Conservation (phyloP, 2,329 filamentous ascomycete genomes). For the Stagonosporopsis vannaccii region DNA sequence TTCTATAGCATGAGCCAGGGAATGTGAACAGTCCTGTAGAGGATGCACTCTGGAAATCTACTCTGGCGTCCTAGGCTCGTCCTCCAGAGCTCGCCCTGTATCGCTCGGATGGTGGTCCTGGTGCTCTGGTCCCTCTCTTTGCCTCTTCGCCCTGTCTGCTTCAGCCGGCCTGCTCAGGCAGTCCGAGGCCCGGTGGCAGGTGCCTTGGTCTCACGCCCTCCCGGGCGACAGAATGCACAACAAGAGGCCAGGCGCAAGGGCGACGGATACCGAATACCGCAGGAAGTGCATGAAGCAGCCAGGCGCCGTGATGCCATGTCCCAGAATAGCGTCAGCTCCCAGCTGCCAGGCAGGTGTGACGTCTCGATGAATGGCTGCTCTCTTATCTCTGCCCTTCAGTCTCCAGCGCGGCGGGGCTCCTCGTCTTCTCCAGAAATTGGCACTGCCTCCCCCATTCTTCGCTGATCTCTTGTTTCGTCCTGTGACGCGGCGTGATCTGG, state of each 20-base stretch:
- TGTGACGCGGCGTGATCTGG: constrained; percentile 5
- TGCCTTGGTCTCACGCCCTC: constrained; percentile 14
- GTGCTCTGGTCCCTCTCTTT: constrained; percentile 7
- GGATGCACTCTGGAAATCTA: neutral
- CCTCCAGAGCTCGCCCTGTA: neutral
- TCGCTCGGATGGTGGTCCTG: neutral
- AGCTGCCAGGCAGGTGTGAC: constrained; percentile 16
- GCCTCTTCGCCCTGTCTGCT: neutral
- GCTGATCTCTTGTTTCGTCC: neutral
- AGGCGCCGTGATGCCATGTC: constrained; percentile 14
- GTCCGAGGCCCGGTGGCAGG: constrained; percentile 7
- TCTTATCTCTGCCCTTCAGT: constrained; percentile 14
- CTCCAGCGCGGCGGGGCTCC: constrained; percentile 13
- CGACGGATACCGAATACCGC: constrained; percentile 2
- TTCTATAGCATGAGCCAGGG: neutral
- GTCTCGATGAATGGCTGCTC: constrained; percentile 18
- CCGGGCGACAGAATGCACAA: constrained; percentile 9
- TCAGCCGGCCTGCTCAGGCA: neutral
- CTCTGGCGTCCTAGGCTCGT: neutral
- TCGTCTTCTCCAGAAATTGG: constrained; percentile 16
- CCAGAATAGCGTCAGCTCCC: constrained; percentile 14
- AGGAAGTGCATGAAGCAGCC: constrained; percentile 10
- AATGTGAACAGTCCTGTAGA: neutral
- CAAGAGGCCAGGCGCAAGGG: constrained; percentile 19
- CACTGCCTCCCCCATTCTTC: constrained; percentile 8